Evolutionary conservation across 2,329 filamentous ascomycete genomes (phyloP).

Genomic region (Botrytis fragariae): DNA sequence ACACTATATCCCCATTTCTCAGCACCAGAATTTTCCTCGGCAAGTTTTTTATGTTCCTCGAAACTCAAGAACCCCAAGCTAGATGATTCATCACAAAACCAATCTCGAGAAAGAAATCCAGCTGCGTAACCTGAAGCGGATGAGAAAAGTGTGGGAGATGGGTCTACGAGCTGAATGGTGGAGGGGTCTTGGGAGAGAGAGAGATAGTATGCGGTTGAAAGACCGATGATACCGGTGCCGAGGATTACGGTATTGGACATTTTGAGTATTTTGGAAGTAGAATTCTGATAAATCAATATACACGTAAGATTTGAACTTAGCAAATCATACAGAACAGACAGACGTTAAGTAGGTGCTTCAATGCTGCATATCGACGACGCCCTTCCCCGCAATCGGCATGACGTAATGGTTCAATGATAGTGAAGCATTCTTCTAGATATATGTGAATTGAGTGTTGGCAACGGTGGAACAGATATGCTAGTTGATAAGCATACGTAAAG

Average conservation of each 20-base stretch:
- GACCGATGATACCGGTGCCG: conserved; percentile 68
- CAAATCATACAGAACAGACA: neutral
- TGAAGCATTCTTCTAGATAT: neutral
- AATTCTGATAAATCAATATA: neutral
- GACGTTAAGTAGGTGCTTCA: neutral
- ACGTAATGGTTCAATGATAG: neutral
- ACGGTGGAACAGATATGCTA: neutral
- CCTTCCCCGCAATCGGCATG: neutral
- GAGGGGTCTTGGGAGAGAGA: conserved; percentile 46
- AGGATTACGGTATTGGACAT: conserved; percentile 53
- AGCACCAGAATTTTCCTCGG: conserved; percentile 25
- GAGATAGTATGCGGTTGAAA: conserved; percentile 71
- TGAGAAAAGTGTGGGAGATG: conserved; percentile 60
- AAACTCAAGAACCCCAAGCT: conserved; percentile 67
- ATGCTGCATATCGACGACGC: neutral
- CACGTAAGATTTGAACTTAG: neutral
- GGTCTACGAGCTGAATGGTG: conserved; percentile 57
- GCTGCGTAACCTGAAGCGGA: conserved; percentile 73
- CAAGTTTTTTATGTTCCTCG: conserved; percentile 52
- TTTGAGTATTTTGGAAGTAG: neutral
- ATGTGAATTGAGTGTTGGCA: neutral
- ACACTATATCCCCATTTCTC: conserved; percentile 54
- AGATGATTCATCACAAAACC: conserved; percentile 45
- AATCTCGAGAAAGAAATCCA: conserved; percentile 56
- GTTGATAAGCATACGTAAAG: neutral